Conservation (phyloP, 2,329 filamentous ascomycete genomes). For the Aspergillus novofumigatus region DNA sequence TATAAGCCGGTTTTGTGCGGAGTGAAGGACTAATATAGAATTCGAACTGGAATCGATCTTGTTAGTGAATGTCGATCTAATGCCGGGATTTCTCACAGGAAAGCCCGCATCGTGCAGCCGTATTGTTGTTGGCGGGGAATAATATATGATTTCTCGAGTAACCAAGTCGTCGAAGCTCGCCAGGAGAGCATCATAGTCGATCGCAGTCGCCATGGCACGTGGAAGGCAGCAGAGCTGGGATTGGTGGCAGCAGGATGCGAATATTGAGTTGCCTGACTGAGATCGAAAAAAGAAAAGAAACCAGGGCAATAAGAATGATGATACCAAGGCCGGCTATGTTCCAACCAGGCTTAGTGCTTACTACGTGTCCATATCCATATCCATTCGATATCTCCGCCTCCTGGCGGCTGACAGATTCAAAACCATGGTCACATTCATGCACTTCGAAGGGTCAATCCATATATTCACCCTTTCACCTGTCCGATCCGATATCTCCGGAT, state of each 20-base stretch:
- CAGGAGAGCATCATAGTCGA: slow-evolving; percentile 1
- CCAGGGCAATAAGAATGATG: background rate
- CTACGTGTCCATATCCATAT: no score
- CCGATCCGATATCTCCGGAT: no score
- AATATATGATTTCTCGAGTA: background rate
- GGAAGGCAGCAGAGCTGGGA: background rate
- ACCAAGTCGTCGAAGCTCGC: slow-evolving; percentile 4
- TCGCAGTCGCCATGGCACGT: background rate
- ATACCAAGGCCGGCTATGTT: no score
- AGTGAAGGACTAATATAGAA: slow-evolving; percentile 7
- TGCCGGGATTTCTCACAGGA: background rate
- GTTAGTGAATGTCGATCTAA: background rate
- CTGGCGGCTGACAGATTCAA: no score
- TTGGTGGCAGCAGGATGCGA: background rate
- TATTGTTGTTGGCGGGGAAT: background rate
- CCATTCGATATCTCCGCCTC: no score
- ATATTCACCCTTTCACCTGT: no score
- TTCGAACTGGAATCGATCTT: background rate
- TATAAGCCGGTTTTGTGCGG: background rate
- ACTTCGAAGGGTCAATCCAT: no score
- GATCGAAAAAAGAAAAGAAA: background rate
- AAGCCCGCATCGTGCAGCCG: slow-evolving; percentile 1
- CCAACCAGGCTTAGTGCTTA: no score
- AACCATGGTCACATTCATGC: no score
- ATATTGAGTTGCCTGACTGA: no score